Conservation (phyloP, 1,284 basidiomycete genomes). For the Coniferiporia sulphurascens region DNA sequence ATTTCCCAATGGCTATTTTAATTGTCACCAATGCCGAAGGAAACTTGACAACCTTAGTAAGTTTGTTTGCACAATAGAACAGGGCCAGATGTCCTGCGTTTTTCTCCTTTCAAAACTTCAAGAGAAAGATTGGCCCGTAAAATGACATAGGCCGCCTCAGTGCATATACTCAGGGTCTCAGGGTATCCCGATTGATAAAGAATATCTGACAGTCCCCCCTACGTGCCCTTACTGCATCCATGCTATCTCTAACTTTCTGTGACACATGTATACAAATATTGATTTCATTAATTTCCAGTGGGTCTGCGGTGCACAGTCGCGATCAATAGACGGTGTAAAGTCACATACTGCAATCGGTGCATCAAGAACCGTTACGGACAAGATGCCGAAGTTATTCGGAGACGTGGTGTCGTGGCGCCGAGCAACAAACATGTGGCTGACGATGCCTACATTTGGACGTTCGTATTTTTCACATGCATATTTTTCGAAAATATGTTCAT, state of each 20-base stretch:
- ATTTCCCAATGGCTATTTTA: slow-evolving; percentile 36
- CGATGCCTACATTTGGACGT: slow-evolving; percentile 52
- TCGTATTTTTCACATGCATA: slow-evolving; percentile 20
- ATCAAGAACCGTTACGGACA: slow-evolving; percentile 61
- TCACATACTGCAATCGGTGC: slow-evolving; percentile 60
- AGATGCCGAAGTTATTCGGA: slow-evolving; percentile 42
- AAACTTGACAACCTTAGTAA: slow-evolving; percentile 8
- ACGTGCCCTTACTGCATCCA: too few species aligned
- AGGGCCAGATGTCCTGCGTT: background rate
- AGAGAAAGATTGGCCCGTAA: too few species aligned
- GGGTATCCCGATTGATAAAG: background rate
- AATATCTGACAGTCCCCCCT: too few species aligned
- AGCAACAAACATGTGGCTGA: slow-evolving; percentile 33
- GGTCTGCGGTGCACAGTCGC: slow-evolving; percentile 46
- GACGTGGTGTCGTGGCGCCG: slow-evolving; percentile 20
- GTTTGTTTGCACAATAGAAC: background rate
- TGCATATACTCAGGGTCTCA: background rate
- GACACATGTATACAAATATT: background rate
- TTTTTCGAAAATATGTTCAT: background rate
- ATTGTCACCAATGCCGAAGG: slow-evolving; percentile 65
- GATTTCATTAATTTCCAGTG: slow-evolving; percentile 27
- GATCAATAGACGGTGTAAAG: slow-evolving; percentile 40
- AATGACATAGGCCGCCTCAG: background rate
- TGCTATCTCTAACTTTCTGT: background rate
- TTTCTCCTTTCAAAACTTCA: background rate